These are phyloP conservation scores for Lasiosphaeris hirsuta DNA, from an alignment of 495 filamentous ascomycete genomes.

Conservation along the genomic window DNA sequence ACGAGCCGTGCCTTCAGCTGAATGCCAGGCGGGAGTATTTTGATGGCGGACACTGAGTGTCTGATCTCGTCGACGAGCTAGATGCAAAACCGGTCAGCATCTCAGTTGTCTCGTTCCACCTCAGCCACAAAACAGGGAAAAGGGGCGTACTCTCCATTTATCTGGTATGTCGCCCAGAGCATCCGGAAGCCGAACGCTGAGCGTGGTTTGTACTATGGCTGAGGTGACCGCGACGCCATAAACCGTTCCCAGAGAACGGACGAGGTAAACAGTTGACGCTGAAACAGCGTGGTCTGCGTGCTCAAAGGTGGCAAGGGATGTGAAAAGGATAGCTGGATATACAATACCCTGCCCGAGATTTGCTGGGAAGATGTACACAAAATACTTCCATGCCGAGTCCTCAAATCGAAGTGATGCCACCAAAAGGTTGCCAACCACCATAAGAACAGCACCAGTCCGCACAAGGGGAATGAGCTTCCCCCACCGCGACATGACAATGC, in stretches of 20 bases:
- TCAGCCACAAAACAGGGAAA: slow-evolving; percentile 14
- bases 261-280: slow-evolving; percentile 60
- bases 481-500: slow-evolving; percentile 63
- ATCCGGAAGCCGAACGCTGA: slow-evolving; percentile 52
- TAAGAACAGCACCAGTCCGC: slow-evolving; percentile 51
- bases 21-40: slow-evolving; percentile 52
- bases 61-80: slow-evolving; percentile 60
- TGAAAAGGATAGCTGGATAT: slow-evolving; percentile 61
- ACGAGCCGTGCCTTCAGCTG: slow-evolving; percentile 59
- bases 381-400: slow-evolving; percentile 61
- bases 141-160: slow-evolving; percentile 61
- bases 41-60: slow-evolving; percentile 56
- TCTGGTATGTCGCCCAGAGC: slow-evolving; percentile 61
- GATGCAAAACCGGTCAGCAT: slow-evolving; percentile 12
- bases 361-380: slow-evolving; percentile 59
- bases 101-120: slow-evolving; percentile 3
- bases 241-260: slow-evolving; percentile 60
- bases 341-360: slow-evolving; percentile 64
- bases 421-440: slow-evolving; percentile 57
- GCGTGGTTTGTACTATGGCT: slow-evolving; percentile 61
- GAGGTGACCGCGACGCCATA: slow-evolving; percentile 63
- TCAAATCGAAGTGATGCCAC: slow-evolving; percentile 54
- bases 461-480: slow-evolving; percentile 56
- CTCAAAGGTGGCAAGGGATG: slow-evolving; percentile 59
- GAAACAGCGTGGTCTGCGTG: slow-evolving; percentile 65